Base-by-base conservation (phyloP, 2,329 filamentous ascomycete genomes). In the Arthroderma sp. region DNA sequence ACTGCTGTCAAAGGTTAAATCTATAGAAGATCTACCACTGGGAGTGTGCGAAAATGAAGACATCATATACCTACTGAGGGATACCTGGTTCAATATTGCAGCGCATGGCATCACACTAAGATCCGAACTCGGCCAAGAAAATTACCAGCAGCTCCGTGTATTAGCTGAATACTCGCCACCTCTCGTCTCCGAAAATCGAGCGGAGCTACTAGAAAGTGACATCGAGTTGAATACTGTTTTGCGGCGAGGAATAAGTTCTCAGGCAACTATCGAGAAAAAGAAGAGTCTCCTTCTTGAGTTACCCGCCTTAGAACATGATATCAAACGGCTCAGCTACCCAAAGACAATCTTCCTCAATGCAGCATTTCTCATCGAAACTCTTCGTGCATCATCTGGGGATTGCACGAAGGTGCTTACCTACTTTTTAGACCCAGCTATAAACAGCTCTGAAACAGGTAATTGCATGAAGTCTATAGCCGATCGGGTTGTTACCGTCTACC, bases 11-110 rank as follows among this genome's bases (percentile, higher is more conserved):
- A 60, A 59, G 15, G 40, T 56, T 30, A 53, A 50, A 32, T 51
- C 55, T n/a, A 42, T 48, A 11, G 36, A 46, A 8, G 51, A 48
- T 11, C 42, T 51, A n/a, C 60, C 61, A 22, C 44, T 48, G n/a
- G 44, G 64, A 58, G 45, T 57, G 51, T 43, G 52, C 50, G 46
- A 65, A 66, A 44, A 61, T 45, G 76, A 83, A 43, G 82, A 88
- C 42, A 80, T 89, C 47, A 77, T 78, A 5, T 75, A 83, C 49
- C 68, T 93, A 46, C 75, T 91, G 53, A 80, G 89, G 43, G 88
- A 98, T 69, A 86, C 86, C 4, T 99, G 91, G 91, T 96, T 95
- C 68, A 99, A 98, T 57, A 86, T 96, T 50, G 85, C 88, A 22
- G 83, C 94, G 0, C 91, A 98, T 61, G 91, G 88, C 4, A 94